Evolutionary conservation across 345 rosid genomes (phyloP).

Genomic region (Ceriops decandra): DNA sequence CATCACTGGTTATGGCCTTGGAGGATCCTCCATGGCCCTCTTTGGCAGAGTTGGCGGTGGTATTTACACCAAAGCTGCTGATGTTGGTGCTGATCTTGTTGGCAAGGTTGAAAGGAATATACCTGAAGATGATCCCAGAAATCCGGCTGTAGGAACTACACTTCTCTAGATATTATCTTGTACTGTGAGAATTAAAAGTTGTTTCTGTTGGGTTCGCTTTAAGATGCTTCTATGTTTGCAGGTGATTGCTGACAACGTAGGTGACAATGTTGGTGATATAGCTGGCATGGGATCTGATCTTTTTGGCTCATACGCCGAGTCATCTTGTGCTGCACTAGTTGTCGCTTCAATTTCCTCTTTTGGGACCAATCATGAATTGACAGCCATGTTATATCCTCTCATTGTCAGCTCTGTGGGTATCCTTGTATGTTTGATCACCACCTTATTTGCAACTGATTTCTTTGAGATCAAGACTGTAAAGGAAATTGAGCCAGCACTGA

Average conservation of each 20-base stretch:
- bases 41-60: constrained; percentile 88
- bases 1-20: constrained; percentile 83
- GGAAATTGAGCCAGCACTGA: constrained; percentile 67
- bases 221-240: constrained; percentile 27
- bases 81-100: constrained; percentile 89
- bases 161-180: constrained; percentile 4
- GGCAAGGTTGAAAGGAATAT: constrained; percentile 81
- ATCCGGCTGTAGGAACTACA: constrained; percentile 63
- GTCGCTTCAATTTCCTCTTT: constrained; percentile 78
- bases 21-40: constrained; percentile 87
- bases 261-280: constrained; percentile 80
- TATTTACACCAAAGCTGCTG: constrained; percentile 82
- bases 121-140: constrained; percentile 82
- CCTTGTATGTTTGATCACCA: constrained; percentile 63
- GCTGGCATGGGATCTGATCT: constrained; percentile 89
- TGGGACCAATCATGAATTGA: constrained; percentile 64
- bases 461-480: constrained; percentile 68
- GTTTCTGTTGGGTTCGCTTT: constrained; percentile 2
- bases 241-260: constrained; percentile 89
- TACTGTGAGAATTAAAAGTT: background rate
- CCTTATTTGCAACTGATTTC: constrained; percentile 69
- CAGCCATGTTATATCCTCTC: constrained; percentile 70
- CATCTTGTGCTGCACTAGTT: constrained; percentile 77
- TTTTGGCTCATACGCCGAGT: constrained; percentile 70
- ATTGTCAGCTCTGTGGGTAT: constrained; percentile 69